Evolutionary conservation across 306 rosid genomes (phyloP), one percentile per base, ranked within the genome.

Genomic region (Sechiopsis laciniata): DNA sequence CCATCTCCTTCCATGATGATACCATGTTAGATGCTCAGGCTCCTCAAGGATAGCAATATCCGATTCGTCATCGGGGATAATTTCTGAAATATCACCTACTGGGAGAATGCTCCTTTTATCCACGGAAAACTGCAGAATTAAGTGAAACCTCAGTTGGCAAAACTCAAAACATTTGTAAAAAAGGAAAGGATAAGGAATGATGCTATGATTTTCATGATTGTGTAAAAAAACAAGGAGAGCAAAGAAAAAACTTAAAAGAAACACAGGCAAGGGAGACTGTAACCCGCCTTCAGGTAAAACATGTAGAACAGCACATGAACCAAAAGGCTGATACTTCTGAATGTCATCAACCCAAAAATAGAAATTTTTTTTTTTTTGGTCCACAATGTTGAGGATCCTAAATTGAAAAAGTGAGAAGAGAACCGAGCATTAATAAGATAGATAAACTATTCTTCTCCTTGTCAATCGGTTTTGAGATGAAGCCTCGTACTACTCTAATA

Each of bases 1-100:
- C 99, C 99, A 94, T 84, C 97, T 87, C 79, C 85, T 91, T 80
- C 99, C 99, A 78, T 94, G 99, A 76, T 94, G 99, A 81, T 75
- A 94, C 99, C 99, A 94, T 10, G 99, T 94, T 58, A 94, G 84
- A 78, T 94, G 97, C 79, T 94, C 99, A 0, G 99, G 99, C 87
- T 94, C 99, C 85, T 94, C 99, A 29, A 94, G 94, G 78, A 94
- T 84, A 73, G 99, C 99, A 80, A 94, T 75, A 83, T 94, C 99
- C 24, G 99, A 91, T 59, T 85, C 83, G 29, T 89, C 85, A 75
- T 94, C 88, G 5, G 91, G 88, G 78, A 94, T 85, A 42, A 87
- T 74, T 74, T 91, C 99, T 19, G 99, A 89, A 69, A 94, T 94
- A 85, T 94, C 99, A 66, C 99, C 99, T 55, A 82, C 88, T 53